Percentiles rank a stretch among this genome's conserved stretches.
phyloP scores from a whole-genome alignment of 208 protist genomes.

The Lotmaria passim region DNA sequence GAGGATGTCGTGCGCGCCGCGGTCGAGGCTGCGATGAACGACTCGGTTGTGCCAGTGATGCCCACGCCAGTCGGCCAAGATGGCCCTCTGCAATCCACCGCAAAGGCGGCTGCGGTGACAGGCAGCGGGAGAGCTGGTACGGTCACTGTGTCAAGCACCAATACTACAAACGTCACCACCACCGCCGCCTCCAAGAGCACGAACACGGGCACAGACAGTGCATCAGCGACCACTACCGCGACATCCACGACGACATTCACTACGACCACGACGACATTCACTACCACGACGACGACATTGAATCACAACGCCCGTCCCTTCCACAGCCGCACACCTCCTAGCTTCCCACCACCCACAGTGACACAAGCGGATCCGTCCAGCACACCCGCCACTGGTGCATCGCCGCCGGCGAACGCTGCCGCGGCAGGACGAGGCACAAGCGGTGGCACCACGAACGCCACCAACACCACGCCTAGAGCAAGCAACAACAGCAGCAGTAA shows the following conservation, averaged over 20 bases:
- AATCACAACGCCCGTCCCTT: conserved; percentile 40
- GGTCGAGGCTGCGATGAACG: not conserved
- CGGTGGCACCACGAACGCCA: not conserved
- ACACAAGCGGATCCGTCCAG: not conserved
- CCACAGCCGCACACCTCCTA: conserved; percentile 30
- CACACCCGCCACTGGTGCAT: not conserved
- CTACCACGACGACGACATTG: conserved; percentile 19
- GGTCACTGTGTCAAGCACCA: not conserved
- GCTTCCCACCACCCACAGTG: not conserved
- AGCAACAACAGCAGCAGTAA: conserved; percentile 7
- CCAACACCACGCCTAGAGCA: no score
- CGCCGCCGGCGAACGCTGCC: not conserved
- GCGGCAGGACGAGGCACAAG: not conserved
- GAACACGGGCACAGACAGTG: not conserved
- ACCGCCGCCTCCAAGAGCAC: not conserved
- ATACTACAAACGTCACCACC: not conserved
- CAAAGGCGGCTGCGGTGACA: not conserved
- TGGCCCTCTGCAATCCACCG: not conserved
- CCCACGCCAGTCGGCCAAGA: conserved; percentile 14
- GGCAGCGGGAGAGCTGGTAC: not conserved
- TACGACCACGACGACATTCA: not conserved
- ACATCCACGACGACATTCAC: conserved; percentile 1
- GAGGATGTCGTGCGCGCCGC: not conserved
- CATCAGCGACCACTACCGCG: not conserved
- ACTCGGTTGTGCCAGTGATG: conserved; percentile 10